phyloP scores from a whole-genome alignment of 495 filamentous ascomycete species.

The Hypoxylon rickii region DNA sequence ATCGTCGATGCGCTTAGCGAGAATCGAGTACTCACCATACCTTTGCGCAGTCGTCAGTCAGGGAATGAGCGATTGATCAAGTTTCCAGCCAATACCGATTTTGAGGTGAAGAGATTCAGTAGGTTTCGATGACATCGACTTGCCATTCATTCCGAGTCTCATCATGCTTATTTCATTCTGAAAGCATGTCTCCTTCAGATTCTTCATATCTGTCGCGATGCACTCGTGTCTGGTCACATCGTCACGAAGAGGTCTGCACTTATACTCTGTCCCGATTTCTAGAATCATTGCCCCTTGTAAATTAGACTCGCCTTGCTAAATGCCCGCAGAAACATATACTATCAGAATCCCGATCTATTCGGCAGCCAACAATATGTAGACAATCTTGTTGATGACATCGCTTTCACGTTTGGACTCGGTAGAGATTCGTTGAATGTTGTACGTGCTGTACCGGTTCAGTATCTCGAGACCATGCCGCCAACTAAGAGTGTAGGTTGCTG shows the following conservation, averaged over 20 bases:
- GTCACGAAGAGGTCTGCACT: slow-evolving; percentile 75
- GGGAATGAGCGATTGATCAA: slow-evolving; percentile 25
- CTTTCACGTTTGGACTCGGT: slow-evolving; percentile 71
- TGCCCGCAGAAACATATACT: slow-evolving; percentile 79
- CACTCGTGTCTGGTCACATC: slow-evolving; percentile 62
- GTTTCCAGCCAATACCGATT: slow-evolving; percentile 45
- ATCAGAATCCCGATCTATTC: slow-evolving; percentile 82
- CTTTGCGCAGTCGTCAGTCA: slow-evolving; percentile 35
- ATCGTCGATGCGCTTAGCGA: slow-evolving; percentile 54
- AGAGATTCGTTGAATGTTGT: slow-evolving; percentile 70
- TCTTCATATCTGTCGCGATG: slow-evolving; percentile 71
- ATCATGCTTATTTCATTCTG: not conserved
- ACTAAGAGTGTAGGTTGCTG: slow-evolving; percentile 55
- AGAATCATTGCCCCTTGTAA: not conserved
- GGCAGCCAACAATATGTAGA: slow-evolving; percentile 76
- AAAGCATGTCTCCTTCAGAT: slow-evolving; percentile 63
- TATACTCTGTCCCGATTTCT: not conserved
- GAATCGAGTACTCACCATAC: slow-evolving; percentile 52
- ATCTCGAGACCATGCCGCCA: not conserved
- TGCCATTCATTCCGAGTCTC: not conserved
- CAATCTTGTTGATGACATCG: slow-evolving; percentile 79
- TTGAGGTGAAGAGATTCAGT: slow-evolving; percentile 50
- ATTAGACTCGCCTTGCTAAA: not conserved
- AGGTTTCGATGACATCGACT: slow-evolving; percentile 1
- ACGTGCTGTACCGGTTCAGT: slow-evolving; percentile 16